These are phyloP conservation scores for Aspergillus bertholletiae DNA, from an alignment of 495 filamentous ascomycete species.

Conservation along the genomic window DNA sequence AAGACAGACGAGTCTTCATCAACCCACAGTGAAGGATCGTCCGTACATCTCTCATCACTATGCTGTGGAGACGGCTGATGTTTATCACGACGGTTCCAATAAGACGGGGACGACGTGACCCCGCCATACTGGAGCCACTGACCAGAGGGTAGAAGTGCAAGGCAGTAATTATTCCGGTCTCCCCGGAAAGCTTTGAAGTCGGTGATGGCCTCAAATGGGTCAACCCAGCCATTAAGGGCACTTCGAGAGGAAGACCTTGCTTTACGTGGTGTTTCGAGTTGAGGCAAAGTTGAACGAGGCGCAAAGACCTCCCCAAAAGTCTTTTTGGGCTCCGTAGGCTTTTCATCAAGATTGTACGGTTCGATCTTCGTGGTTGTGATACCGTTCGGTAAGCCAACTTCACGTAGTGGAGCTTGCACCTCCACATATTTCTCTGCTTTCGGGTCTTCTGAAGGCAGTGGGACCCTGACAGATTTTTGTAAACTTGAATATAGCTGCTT, in stretches of 20 bases:
- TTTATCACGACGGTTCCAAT: constrained; percentile 41
- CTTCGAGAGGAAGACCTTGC: constrained; percentile 25
- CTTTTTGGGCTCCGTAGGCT: constrained; percentile 40
- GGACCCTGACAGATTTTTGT: constrained; percentile 48
- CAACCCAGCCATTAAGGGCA: constrained; percentile 32
- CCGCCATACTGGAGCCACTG: constrained; percentile 46
- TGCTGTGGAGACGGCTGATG: constrained; percentile 19
- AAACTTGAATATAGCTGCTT: constrained; percentile 84
- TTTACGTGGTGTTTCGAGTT: constrained; percentile 61
- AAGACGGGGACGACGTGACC: constrained; percentile 38
- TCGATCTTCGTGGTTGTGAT: constrained; percentile 67
- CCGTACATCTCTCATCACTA: constrained; percentile 18
- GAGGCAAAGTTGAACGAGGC: constrained; percentile 61
- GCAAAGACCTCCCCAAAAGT: constrained; percentile 82
- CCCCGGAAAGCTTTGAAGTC: constrained; percentile 34
- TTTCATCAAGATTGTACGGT: constrained; percentile 46
- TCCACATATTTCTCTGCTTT: constrained; percentile 43
- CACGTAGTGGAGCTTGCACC: constrained; percentile 49
- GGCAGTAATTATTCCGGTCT: constrained; percentile 38
- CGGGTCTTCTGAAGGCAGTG: constrained; percentile 33
- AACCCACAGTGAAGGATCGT: constrained; percentile 31
- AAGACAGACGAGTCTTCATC: constrained; percentile 56
- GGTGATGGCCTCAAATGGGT: constrained; percentile 40
- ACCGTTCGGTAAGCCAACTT: constrained; percentile 66
- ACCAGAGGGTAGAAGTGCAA: constrained; percentile 36